Evolutionary conservation across 495 filamentous ascomycete species (phyloP), one percentile per base, ranked within the genome.

Genomic region (Trichoderma reesei): DNA sequence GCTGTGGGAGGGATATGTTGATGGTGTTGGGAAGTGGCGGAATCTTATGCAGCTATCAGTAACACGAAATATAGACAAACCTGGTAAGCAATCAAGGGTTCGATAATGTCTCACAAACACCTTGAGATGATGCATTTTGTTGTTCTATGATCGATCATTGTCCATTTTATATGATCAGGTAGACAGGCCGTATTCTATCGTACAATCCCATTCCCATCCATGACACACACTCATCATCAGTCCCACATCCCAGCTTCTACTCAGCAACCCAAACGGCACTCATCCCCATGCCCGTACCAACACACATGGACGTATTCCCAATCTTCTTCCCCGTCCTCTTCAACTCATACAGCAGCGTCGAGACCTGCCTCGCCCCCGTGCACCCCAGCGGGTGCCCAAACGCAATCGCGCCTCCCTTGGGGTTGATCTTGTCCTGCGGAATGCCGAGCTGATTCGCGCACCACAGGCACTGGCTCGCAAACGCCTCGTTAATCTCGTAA

Each of bases 401-500:
- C n/a, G 94, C 94, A 73, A 98, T 98, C 36, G 95, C 95, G 63
- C 94, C 92, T 63, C 94, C 94, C 82, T 96, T 96, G 48, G 93
- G 94, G 80, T 98, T 98, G 69, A 98, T 83, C 83, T 96, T 96
- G 67, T 84, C 82, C 68, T 75, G 63, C 66, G 90, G 89, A 56
- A 98, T 70, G 36, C 88, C 89, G 18, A 98, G 85, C 81, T 96
- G 90, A 71, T 91, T 87, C 59, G 87, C 81, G 78, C 95, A 98
- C 88, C 88, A 97, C 60, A 98, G 78, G 71, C 91, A 96, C 82
- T 98, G 94, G 63, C 83, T 88, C 16, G 94, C 94, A 73, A 98
- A 98, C 8, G 94, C 94, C 85, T 98, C 94, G 82, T 98, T 98
- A 82, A 98, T 98, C 85, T 98, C 94, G 72, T 82, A 98, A 72